Base-by-base conservation (phyloP, 2,329 filamentous ascomycete genomes). In the Fusarium sp. region DNA sequence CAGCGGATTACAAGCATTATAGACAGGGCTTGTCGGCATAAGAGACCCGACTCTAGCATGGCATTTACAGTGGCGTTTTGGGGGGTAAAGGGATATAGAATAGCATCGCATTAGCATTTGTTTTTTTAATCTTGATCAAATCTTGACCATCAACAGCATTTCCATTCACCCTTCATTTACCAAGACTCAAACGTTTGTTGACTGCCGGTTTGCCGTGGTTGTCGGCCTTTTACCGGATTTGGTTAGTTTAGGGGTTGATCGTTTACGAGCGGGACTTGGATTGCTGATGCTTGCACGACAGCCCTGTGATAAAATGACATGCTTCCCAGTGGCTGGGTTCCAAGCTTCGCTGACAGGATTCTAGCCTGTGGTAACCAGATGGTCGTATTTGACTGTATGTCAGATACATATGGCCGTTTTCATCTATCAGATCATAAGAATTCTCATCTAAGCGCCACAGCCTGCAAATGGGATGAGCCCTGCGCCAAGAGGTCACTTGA, bases 11-110 rank as follows among this genome's bases (percentile, higher is more conserved):
- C 54, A 69, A 29, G 53, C 51, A 65, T 53, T 59, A 58, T 67
- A 60, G 66, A 67, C 57, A 63, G 56, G 67, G 63, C 32, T 42
- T 67, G 30, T 40, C 47, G 30, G 55, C 62, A 67, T 65, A 65
- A 34, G n/a, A 18, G 27, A 27, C 10, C 27, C 27, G 27, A 27
- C 27, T 44, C 7, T 20, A 20, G 30, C 45, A 49, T 24, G 14
- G 25, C 45, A 49, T 54, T 37, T 57, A n/a, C 44, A n/a, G 8
- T 7, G 62, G 62, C 62, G 62, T 65, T 65, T 30, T n/a, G 34
- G 24, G 41, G 24, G 46, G 34, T 29, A 18, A 27, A 27, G 34
- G 46, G 13, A 30, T 53, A 53, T 53, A 53, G 20, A 53, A 34
- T n/a, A 42, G 32, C 55, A 51, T 29, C 14, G 20, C 16, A 42